These are phyloP conservation scores for Dalechampia spathulata DNA, from an alignment of 441 rosid species.

Conservation along the genomic window DNA sequence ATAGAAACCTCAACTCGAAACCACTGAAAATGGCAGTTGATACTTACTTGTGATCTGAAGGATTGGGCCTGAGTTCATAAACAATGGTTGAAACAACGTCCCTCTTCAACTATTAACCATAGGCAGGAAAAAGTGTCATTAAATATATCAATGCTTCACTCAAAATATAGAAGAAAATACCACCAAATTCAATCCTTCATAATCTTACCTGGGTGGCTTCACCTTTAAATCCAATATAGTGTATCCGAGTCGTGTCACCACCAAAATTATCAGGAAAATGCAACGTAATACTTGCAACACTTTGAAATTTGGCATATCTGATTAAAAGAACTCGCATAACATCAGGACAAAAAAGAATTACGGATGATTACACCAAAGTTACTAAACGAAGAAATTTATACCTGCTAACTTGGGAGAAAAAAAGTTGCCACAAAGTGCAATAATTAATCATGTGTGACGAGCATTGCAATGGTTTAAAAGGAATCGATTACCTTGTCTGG, in stretches of 20 bases:
- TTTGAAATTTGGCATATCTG: conserved; percentile 86
- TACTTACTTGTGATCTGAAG: conserved; percentile 96
- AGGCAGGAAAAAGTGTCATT: conserved; percentile 14
- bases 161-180: neutral
- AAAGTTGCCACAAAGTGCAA: neutral
- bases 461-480: neutral
- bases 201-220: conserved; percentile 84
- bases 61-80: conserved; percentile 87
- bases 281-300: conserved; percentile 74
- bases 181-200: conserved; percentile 11
- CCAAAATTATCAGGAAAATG: conserved; percentile 86
- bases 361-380: conserved; percentile 2
- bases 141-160: no score
- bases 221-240: conserved; percentile 85
- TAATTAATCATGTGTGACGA: neutral
- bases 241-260: conserved; percentile 67
- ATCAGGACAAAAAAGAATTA: conserved; percentile 11
- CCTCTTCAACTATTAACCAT: conserved; percentile 68
- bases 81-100: conserved; percentile 88
- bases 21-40: neutral
- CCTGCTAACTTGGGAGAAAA: no score
- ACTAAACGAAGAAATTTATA: neutral
- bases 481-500: conserved; percentile 61
- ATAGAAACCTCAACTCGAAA: neutral
- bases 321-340: neutral